Percentiles rank a stretch among this genome's conserved stretches.
These are phyloP conservation scores for Infundibulicybe gibba DNA, from an alignment of 768 basidiomycete species.

Conservation along the genomic window DNA sequence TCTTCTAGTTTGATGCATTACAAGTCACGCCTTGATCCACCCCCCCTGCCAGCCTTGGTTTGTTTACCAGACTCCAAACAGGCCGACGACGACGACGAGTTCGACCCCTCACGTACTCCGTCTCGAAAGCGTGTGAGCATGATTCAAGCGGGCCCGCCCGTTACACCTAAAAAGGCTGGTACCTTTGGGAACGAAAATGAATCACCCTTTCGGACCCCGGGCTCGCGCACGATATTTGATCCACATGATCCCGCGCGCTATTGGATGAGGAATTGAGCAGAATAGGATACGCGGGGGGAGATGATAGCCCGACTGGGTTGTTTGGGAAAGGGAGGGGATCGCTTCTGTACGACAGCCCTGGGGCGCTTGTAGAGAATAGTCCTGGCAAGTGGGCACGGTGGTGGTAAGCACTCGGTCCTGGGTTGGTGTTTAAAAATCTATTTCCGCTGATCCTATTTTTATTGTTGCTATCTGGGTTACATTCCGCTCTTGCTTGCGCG, in stretches of 20 bases:
- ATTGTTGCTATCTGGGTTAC: too few relatives aligned
- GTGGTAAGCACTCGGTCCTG: slow-evolving; percentile 47
- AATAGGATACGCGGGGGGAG: slow-evolving; percentile 36
- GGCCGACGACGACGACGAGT: too few relatives aligned
- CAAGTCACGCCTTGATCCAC: slow-evolving; percentile 66
- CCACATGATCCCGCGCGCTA: slow-evolving; percentile 63
- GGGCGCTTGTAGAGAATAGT: slow-evolving; percentile 34
- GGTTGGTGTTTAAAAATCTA: too few relatives aligned
- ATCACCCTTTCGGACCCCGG: slow-evolving; percentile 48
- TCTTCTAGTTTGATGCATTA: slow-evolving; percentile 63
- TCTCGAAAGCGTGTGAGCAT: slow-evolving; percentile 25
- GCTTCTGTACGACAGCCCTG: slow-evolving; percentile 75
- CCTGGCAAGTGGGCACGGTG: slow-evolving; percentile 51
- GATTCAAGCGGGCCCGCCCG: slow-evolving; percentile 21
- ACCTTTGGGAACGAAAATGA: slow-evolving; percentile 10
- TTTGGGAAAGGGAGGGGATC: slow-evolving; percentile 55
- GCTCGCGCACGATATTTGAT: slow-evolving; percentile 53
- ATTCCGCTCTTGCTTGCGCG: too few relatives aligned
- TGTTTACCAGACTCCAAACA: too few relatives aligned
- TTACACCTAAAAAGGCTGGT: slow-evolving; percentile 33
- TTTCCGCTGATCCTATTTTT: too few relatives aligned
- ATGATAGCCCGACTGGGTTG: slow-evolving; percentile 64
- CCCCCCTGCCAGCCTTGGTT: slow-evolving; percentile 32
- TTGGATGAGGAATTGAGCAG: slow-evolving; percentile 72
- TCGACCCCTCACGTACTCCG: not conserved